phyloP scores from a whole-genome alignment of 169 alveolate species.

The Babesia sp. region DNA sequence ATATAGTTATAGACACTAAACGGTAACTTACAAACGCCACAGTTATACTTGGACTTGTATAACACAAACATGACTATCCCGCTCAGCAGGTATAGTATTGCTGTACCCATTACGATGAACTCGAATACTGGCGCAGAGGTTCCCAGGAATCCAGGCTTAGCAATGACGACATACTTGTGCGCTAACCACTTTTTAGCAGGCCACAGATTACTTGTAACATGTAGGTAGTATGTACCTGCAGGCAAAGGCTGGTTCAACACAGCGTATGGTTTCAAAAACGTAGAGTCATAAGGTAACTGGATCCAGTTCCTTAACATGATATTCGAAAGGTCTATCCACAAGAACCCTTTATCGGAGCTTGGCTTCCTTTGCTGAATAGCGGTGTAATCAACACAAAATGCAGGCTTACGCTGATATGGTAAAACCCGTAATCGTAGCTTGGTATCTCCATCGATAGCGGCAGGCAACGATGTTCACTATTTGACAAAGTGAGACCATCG shows the following conservation, averaged over 20 bases:
- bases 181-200: slow-evolving; percentile 62
- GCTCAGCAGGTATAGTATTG: slow-evolving; percentile 32
- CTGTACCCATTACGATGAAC: slow-evolving; percentile 33
- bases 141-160: slow-evolving; percentile 46
- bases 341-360: slow-evolving; percentile 13
- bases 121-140: slow-evolving; percentile 35
- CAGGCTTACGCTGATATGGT: neutral
- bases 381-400: too few relatives aligned
- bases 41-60: slow-evolving; percentile 24
- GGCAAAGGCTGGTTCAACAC: slow-evolving; percentile 22
- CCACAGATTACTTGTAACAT: slow-evolving; percentile 59
- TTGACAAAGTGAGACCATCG: too few relatives aligned
- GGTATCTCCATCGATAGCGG: slow-evolving; percentile 1
- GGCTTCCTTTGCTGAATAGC: neutral
- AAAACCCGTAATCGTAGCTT: slow-evolving; percentile 13
- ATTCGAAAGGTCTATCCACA: slow-evolving; percentile 62
- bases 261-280: slow-evolving; percentile 62
- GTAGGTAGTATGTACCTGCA: slow-evolving; percentile 49
- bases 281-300: slow-evolving; percentile 37
- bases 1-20: too few relatives aligned
- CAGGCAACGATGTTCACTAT: neutral
- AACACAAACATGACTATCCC: slow-evolving; percentile 32
- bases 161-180: slow-evolving; percentile 34
- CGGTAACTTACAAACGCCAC: too few relatives aligned
- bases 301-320: slow-evolving; percentile 58